Base-by-base conservation (phyloP, 495 filamentous ascomycete genomes). In the Tetracladium marchalianum region DNA sequence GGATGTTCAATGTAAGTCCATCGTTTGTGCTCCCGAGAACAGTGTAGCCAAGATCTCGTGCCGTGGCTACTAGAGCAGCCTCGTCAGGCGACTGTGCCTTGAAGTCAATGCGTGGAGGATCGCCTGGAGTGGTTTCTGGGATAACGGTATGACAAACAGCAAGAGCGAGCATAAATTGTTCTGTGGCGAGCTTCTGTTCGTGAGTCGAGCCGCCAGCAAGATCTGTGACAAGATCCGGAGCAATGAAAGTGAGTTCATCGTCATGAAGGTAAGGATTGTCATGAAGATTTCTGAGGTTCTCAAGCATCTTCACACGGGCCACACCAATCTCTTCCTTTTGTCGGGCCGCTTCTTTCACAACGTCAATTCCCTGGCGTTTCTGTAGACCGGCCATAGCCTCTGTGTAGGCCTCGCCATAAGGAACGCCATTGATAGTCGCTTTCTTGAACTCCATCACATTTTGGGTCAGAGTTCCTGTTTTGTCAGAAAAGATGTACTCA, bases 391-490 rank as follows among this genome's bases (percentile, higher is more conserved):
- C 82, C 62, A 93, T 84, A 0, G 93, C 93, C 64, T 99, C 93
- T 0, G 93, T 97, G 58, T 94, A 97, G 0, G 93, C 93, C 65
- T 97, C 93, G 37, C 93, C 93, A 56, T 99, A 99, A 8, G 90
- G 77, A 43, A 88, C 73, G 9, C 93, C 92, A 58, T 97, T 96
- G 61, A 99, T 81, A 13, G 87, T 93, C 48, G 80, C 84, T 59
- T 99, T 99, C 64, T 96, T 97, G 77, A 96, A 99, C 65, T 99
- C 93, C 93, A 99, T 99, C 41, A 97, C 87, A 60, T 99, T 99
- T 58, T 99, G 93, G 5, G 93, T 99, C 54, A 99, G 67, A 4
- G 93, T 99, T 32, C 93, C 93, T 1, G 93, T 99, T 66, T 99
- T 99, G 69, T 99, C 93, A 1, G 93, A 97, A 69, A 99, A 99